Base-by-base conservation (phyloP, 164 flowering plant genomes). In the Vitis amurensis region DNA sequence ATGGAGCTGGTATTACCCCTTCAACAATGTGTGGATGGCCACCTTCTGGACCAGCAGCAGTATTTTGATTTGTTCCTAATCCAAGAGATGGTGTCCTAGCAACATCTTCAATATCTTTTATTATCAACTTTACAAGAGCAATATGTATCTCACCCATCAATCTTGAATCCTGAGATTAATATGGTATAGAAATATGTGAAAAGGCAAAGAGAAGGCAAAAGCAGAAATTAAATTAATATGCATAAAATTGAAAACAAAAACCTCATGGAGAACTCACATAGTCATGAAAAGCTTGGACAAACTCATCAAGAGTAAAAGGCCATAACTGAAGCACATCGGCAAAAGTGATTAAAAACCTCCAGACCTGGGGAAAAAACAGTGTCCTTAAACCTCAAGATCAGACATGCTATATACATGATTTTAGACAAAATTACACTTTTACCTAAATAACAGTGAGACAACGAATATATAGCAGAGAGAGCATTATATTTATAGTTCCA, bases 231-330 rank as follows among this genome's bases (percentile, higher is more conserved):
- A 13, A 59, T 15, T 17, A 69, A 16, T 9, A 47, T 9, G 11
- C 9, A 73, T 48, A 13, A 56, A 30, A 61, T 57, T 31, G 17
- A 44, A 47, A n/a, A 31, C 59, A 63, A 50, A 66, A 30, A 66
- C 2, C 63, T 4, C 3, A 27, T 37, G 2, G 49, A 27, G 62
- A 66, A 81, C 97, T 87, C 71, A 96, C 99, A 76, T 83, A 85
- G 82, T 92, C 98, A 81, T 96, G 99, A 75, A 96, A 86, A 47
- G 97, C 93, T 86, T 92, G 97, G 76, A 91, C 86, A 73, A 96
- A 96, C 86, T 96, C 99, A 81, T 93, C 98, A 50, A 96, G 86
- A 31, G 98, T 96, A 80, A 93, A 96, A 44, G 99, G 99, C 98
- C 98, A 91, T 11, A 96, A 81, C 49, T 85, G 90, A 68, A 96